Conservation (phyloP, 2,329 filamentous ascomycete genomes). For the Furcasterigmium sp. region DNA sequence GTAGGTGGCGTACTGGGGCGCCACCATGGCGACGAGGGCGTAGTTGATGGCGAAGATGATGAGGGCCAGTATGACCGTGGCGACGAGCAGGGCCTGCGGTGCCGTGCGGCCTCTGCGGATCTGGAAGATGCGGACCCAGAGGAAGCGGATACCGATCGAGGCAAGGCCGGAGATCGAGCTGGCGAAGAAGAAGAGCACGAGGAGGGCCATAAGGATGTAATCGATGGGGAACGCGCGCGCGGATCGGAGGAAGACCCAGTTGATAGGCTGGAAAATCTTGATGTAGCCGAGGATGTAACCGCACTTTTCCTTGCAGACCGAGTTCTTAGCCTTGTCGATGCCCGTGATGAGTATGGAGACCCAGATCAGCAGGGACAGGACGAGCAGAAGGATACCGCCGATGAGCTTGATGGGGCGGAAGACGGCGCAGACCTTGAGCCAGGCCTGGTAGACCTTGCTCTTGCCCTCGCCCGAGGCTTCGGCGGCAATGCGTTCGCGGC, state of each 20-base stretch:
- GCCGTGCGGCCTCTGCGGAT: conserved; percentile 85
- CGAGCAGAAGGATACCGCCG: conserved; percentile 71
- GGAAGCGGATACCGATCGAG: conserved; percentile 84
- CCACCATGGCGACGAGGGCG: conserved; percentile 85
- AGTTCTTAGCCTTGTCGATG: conserved; percentile 96
- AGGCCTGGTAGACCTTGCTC: conserved; percentile 65
- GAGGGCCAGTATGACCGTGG: conserved; percentile 84
- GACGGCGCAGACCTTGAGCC: conserved; percentile 75
- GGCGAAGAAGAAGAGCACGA: conserved; percentile 84
- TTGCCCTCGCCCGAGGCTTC: conserved; percentile 76
- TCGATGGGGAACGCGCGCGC: conserved; percentile 86
- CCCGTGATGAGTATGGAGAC: conserved; percentile 91
- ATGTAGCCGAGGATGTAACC: conserved; percentile 86
- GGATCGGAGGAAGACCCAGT: conserved; percentile 79
- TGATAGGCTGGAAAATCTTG: conserved; percentile 92
- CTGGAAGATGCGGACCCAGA: conserved; percentile 91
- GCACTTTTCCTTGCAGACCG: conserved; percentile 82
- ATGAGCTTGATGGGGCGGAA: conserved; percentile 87
- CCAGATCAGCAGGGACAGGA: conserved; percentile 73
- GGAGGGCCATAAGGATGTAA: conserved; percentile 80
- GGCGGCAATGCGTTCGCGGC: conserved; percentile 80
- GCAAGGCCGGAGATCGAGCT: conserved; percentile 84
- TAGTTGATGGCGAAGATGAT: conserved; percentile 93
- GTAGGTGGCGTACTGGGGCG: conserved; percentile 90
- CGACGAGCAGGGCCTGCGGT: conserved; percentile 85